These are phyloP conservation scores for Akanthomyces uredinophilus DNA, from an alignment of 2,329 filamentous ascomycete species.

Conservation along the genomic window DNA sequence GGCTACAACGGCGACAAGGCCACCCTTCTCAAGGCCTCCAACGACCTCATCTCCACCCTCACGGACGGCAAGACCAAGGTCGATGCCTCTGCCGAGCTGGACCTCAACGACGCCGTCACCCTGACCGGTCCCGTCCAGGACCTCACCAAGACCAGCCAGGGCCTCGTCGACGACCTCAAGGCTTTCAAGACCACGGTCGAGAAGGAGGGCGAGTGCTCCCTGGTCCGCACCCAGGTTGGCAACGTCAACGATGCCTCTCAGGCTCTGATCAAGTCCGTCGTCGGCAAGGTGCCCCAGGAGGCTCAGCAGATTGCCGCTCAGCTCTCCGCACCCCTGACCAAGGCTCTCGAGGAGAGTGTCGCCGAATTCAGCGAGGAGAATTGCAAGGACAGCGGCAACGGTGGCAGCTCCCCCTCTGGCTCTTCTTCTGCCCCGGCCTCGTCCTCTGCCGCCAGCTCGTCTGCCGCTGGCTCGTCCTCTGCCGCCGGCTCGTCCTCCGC, in stretches of 20 bases:
- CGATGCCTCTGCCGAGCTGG: background rate
- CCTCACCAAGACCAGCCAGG: constrained; percentile 2
- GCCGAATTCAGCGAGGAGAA: constrained; percentile 20
- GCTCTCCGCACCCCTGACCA: constrained; percentile 19
- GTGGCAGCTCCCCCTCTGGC: background rate
- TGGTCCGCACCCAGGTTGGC: constrained; percentile 18
- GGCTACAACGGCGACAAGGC: constrained; percentile 6
- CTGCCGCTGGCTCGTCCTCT: background rate
- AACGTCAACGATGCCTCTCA: constrained; percentile 21
- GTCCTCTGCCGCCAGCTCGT: background rate
- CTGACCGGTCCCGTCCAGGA: constrained; percentile 9
- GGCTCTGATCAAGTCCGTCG: constrained; percentile 22
- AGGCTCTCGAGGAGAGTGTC: constrained; percentile 18
- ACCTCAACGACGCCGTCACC: constrained; percentile 9
- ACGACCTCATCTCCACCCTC: constrained; percentile 1
- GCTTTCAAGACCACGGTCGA: background rate
- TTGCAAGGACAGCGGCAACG: constrained; percentile 18
- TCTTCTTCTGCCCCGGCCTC: background rate
- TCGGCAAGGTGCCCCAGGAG: constrained; percentile 22
- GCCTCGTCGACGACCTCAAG: background rate
- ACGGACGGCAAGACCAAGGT: constrained; percentile 12
- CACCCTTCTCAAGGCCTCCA: constrained; percentile 9
- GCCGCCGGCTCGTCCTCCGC: background rate
- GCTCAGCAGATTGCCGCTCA: constrained; percentile 23
- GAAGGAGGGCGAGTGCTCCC: constrained; percentile 2